These are phyloP conservation scores for Neonectria punicea DNA, from an alignment of 2,329 filamentous ascomycete genomes.

Conservation along the genomic window DNA sequence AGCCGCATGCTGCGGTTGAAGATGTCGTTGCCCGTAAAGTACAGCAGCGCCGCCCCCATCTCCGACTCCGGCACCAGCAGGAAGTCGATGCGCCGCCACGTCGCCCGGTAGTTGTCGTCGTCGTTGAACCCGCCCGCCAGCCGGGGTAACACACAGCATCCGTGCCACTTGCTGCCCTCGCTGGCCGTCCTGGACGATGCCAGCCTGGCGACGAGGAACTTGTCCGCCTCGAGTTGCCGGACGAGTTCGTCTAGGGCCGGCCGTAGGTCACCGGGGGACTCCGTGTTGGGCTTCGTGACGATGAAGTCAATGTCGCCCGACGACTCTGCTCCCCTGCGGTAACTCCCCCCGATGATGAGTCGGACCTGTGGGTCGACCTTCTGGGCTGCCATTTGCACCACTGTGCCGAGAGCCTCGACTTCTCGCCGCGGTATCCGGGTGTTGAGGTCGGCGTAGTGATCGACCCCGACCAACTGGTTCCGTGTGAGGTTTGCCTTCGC, in stretches of 20 bases:
- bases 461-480: constrained; percentile 80
- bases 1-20: constrained; percentile 90
- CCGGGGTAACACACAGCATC: constrained; percentile 77
- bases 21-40: constrained; percentile 95
- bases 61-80: constrained; percentile 83
- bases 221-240: constrained; percentile 64
- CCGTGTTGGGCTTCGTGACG: constrained; percentile 74
- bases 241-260: constrained; percentile 73
- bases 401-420: constrained; percentile 73
- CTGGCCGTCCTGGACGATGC: constrained; percentile 61
- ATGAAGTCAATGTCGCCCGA: constrained; percentile 89
- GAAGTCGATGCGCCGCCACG: constrained; percentile 87
- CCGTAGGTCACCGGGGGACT: constrained; percentile 64
- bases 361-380: constrained; percentile 72
- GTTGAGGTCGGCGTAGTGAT: constrained; percentile 83
- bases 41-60: constrained; percentile 87
- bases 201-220: constrained; percentile 77
- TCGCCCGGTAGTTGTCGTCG: constrained; percentile 48
- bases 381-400: constrained; percentile 69
- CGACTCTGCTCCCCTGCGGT: constrained; percentile 78
- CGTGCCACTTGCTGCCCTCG: constrained; percentile 85
- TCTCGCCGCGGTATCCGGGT: constrained; percentile 81
- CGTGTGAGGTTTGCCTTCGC: constrained; percentile 70
- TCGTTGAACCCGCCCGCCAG: constrained; percentile 47
- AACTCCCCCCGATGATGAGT: constrained; percentile 84